A percentile compares a stretch with the other conserved stretches of the same genome.
Conservation (phyloP, 2,329 filamentous ascomycete species). For the Stachybotrys echinatus region DNA sequence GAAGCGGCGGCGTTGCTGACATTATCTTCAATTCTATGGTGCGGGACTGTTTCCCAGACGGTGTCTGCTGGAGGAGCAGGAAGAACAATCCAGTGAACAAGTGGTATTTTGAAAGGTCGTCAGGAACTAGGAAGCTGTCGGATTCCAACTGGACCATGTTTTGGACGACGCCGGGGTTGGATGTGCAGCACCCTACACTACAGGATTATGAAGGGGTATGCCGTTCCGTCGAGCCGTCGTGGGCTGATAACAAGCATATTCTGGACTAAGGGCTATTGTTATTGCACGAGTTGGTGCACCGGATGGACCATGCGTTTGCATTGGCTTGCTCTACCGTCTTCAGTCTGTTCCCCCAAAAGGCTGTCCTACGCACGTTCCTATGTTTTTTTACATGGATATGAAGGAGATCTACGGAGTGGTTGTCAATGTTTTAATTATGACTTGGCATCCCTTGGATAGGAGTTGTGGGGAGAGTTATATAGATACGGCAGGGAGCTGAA, state of each 20-base stretch:
- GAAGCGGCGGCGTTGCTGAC: slow-evolving; percentile 87
- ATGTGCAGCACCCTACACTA: slow-evolving; percentile 50
- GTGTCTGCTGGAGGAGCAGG: slow-evolving; percentile 88
- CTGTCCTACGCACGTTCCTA: too few species aligned
- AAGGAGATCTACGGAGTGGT: too few species aligned
- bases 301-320: too few species aligned
- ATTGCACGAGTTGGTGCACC: neutral
- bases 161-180: slow-evolving; percentile 75
- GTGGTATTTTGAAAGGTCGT: slow-evolving; percentile 94
- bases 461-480: too few species aligned
- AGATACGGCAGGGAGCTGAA: too few species aligned
- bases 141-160: slow-evolving; percentile 97
- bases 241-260: slow-evolving; percentile 53
- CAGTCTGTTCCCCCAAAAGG: too few species aligned
- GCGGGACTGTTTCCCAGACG: slow-evolving; percentile 76
- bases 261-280: slow-evolving; percentile 47
- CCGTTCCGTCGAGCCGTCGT: slow-evolving; percentile 56
- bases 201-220: slow-evolving; percentile 73
- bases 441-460: too few species aligned
- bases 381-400: too few species aligned
- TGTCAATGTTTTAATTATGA: too few species aligned
- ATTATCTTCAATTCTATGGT: slow-evolving; percentile 97
- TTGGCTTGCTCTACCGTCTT: too few species aligned
- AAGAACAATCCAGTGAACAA: slow-evolving; percentile 95
- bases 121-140: slow-evolving; percentile 75